phyloP scores from a whole-genome alignment of 768 basidiomycete genomes.

The Suillus bovinus region DNA sequence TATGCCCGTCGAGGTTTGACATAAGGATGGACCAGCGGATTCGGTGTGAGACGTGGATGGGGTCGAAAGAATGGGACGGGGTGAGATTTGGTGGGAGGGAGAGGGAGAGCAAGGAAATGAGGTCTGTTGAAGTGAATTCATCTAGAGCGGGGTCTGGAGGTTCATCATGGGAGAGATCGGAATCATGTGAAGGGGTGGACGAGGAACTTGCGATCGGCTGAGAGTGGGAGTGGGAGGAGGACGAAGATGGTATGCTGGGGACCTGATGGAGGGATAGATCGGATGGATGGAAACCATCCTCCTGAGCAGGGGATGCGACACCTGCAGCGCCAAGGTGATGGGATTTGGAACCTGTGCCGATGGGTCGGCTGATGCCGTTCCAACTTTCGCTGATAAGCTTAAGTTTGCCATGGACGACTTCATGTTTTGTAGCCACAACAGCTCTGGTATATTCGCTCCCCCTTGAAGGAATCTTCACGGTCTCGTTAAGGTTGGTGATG shows the following conservation, averaged over 20 bases:
- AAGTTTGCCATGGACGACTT: slow-evolving; percentile 61
- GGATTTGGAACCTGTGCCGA: not conserved
- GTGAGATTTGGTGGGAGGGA: slow-evolving; percentile 60
- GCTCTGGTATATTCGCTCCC: slow-evolving; percentile 59
- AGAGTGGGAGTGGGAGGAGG: slow-evolving; percentile 10
- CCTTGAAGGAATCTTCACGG: slow-evolving; percentile 59
- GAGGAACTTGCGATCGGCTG: slow-evolving; percentile 1
- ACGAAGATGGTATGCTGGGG: slow-evolving; percentile 18
- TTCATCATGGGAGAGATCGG: slow-evolving; percentile 11
- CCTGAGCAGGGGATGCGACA: slow-evolving; percentile 18
- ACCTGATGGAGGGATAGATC: slow-evolving; percentile 18
- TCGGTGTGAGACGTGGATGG: slow-evolving; percentile 74
- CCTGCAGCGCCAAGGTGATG: not conserved
- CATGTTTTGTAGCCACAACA: slow-evolving; percentile 65
- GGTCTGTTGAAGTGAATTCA: slow-evolving; percentile 33
- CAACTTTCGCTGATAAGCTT: slow-evolving; percentile 31
- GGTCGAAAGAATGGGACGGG: slow-evolving; percentile 74
- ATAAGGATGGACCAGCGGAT: slow-evolving; percentile 81
- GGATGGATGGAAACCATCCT: slow-evolving; percentile 18
- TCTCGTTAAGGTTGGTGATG: slow-evolving; percentile 71
- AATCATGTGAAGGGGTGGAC: not conserved
- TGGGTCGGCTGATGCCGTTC: slow-evolving; percentile 3
- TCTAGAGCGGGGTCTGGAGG: not conserved
- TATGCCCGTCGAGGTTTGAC: slow-evolving; percentile 87
- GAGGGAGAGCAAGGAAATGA: slow-evolving; percentile 61